Percentiles rank a stretch among this genome's conserved stretches.
These are phyloP conservation scores for Wakefieldia striispora DNA, from an alignment of 768 basidiomycete genomes.

Conservation along the genomic window DNA sequence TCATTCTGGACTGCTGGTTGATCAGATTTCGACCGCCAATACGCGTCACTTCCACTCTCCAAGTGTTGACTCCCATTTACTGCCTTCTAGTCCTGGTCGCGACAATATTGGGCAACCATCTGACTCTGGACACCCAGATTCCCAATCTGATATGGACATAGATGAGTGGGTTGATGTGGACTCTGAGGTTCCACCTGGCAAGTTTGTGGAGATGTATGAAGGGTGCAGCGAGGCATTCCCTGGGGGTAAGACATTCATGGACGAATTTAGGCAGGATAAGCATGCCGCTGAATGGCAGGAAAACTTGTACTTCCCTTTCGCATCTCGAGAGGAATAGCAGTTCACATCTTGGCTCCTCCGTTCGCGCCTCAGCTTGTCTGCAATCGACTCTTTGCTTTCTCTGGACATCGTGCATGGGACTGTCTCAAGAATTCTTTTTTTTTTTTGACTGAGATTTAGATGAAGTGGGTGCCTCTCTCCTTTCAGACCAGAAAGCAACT, in stretches of 20 bases:
- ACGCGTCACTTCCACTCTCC: too few relatives aligned
- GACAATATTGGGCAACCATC: too few relatives aligned
- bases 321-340: background rate
- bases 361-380: background rate
- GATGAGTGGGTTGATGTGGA: too few relatives aligned
- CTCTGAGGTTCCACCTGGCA: too few relatives aligned
- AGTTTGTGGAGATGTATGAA: background rate
- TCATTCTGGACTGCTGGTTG: too few relatives aligned
- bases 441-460: background rate
- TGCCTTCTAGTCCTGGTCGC: too few relatives aligned
- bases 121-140: too few relatives aligned
- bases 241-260: conserved; percentile 1
- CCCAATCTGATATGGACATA: too few relatives aligned
- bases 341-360: background rate
- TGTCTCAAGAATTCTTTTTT: background rate
- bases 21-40: too few relatives aligned
- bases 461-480: background rate
- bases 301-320: background rate
- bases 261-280: background rate
- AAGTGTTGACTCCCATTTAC: too few relatives aligned
- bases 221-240: background rate
- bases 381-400: background rate
- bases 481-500: background rate
- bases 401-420: background rate
- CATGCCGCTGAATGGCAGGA: background rate